Base-by-base conservation (phyloP, 306 rosid genomes). In the Corylus heterophylla region DNA sequence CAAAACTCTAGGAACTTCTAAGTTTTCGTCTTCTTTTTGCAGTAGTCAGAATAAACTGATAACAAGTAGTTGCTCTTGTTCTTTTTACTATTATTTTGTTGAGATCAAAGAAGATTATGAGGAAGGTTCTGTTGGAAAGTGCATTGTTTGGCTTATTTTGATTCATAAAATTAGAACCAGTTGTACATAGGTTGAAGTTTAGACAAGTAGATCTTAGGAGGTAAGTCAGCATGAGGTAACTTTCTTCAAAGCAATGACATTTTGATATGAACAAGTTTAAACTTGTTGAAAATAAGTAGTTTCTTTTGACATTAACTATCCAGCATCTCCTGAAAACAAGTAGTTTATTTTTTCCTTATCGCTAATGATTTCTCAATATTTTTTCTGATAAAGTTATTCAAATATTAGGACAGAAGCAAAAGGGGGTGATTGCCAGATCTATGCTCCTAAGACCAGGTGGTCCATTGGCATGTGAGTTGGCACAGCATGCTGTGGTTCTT, bases 351-450 rank as follows among this genome's bases (percentile, higher is more conserved):
- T 54, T n/a, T 69, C 37, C 58, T 75, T 69, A 17, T 61, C 42
- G 35, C 48, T 80, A 75, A 54, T 69, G 52, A 71, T 81, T 69
- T 76, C 64, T 62, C 76, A 39, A 50, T 68, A 27, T 77, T 71
- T 18, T 75, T 79, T 59, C 85, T 90, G 87, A 91, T 84, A 8
- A 85, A 77, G 69, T 81, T 86, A 76, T 84, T 51, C 83, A 69
- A 79, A 79, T 67, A 85, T 88, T 93, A 91, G 92, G 92, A 94
- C 97, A 95, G 99, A 91, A 89, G 86, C 98, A 95, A 83, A 95
- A 88, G 87, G 99, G 94, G 74, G 84, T 95, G 79, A 85, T 91
- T 84, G 87, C 98, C 29, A 89, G 99, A 89, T 90, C 97, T 72
- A 76, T 91, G 79, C 97, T 93, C 79, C 83, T 93, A 71, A 88